Conservation (phyloP, 768 basidiomycete genomes). For the Agaricus bisporus region DNA sequence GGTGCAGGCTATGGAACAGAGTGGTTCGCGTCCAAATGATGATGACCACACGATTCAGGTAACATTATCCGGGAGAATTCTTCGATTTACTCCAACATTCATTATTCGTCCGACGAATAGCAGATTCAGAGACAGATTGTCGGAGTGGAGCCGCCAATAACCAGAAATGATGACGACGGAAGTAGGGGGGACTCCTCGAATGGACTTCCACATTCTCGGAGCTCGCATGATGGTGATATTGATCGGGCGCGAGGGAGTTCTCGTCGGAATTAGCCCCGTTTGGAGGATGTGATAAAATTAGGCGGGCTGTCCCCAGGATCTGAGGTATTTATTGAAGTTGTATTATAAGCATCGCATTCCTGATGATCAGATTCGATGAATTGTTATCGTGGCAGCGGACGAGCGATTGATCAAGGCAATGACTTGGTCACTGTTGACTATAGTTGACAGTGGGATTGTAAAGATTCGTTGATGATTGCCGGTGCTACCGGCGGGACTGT, state of each 20-base stretch:
- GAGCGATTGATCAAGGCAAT: background rate
- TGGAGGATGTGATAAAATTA: no score
- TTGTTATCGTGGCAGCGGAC: background rate
- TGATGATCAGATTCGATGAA: conserved; percentile 5
- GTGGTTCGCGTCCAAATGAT: background rate
- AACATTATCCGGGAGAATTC: background rate
- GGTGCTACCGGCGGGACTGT: no score
- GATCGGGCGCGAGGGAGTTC: background rate
- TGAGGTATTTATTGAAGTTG: background rate
- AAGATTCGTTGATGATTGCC: no score
- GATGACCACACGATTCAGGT: background rate
- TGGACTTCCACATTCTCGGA: background rate
- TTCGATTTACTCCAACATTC: no score
- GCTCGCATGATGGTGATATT: background rate
- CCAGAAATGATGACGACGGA: background rate
- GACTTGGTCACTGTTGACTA: no score
- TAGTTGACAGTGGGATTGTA: no score
- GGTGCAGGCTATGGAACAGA: background rate
- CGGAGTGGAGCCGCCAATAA: no score
- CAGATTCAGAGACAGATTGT: no score
- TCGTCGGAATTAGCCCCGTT: no score
- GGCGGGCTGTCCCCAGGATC: no score
- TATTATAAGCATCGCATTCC: background rate
- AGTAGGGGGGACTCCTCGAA: background rate
- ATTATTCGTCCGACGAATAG: no score